A percentile compares a stretch with the other conserved stretches of the same genome.
Evolutionary conservation across 139 green algal species (phyloP).

Genomic region (Coelastrella sp.): DNA sequence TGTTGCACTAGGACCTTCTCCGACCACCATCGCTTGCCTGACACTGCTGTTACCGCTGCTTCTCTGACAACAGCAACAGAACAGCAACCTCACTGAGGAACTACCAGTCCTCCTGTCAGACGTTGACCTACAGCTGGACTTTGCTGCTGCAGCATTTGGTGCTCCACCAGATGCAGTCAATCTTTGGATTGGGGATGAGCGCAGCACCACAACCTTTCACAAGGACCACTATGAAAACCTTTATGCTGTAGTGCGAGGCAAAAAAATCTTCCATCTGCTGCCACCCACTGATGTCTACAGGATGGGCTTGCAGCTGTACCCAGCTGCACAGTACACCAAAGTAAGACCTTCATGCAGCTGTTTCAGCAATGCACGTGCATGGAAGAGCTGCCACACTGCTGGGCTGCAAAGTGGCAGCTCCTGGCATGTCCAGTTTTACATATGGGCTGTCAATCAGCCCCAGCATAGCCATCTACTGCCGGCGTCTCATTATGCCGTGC

Average conservation of each 20-base stretch:
- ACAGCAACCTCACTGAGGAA: conserved; percentile 78
- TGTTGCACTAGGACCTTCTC: not conserved
- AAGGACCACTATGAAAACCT: conserved; percentile 91
- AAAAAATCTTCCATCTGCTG: conserved; percentile 86
- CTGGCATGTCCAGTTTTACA: not conserved
- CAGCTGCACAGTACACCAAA: conserved; percentile 19
- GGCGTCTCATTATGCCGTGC: no score
- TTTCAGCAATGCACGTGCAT: not conserved
- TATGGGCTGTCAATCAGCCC: not conserved
- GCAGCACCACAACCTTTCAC: conserved; percentile 87
- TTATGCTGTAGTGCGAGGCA: conserved; percentile 81
- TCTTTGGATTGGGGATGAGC: conserved; percentile 80
- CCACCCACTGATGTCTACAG: conserved; percentile 77
- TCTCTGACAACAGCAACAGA: conserved; percentile 72
- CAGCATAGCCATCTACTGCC: no score
- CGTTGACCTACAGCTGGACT: conserved; percentile 56
- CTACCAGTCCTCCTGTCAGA: conserved; percentile 63
- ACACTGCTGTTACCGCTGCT: not conserved
- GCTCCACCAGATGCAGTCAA: conserved; percentile 61
- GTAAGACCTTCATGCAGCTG: conserved; percentile 1
- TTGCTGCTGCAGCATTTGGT: conserved; percentile 57
- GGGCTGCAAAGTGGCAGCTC: not conserved
- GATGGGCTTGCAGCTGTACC: conserved; percentile 22
- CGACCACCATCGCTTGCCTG: conserved; percentile 14
- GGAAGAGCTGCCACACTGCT: not conserved